Evolutionary conservation across 2,329 filamentous ascomycete species (phyloP), one percentile per base, ranked within the genome.

Genomic region (Fusarium oligoseptatum): DNA sequence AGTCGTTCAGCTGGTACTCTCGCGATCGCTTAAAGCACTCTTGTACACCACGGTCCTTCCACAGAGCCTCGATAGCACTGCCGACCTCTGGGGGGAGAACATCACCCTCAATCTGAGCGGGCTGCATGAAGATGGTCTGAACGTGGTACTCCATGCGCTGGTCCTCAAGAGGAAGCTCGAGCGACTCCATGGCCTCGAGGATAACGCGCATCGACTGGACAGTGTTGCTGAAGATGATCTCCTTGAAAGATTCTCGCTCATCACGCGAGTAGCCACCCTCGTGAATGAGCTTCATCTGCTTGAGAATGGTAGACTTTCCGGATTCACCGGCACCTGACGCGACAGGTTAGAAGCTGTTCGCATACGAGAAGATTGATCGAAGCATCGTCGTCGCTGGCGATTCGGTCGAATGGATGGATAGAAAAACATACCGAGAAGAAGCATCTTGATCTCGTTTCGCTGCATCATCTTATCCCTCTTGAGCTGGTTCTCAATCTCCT

Each of bases 231-330:
- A 92, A 92, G 81, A 92, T 92, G 80, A 92, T 92, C 79, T 92
- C 91, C 83, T 92, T 92, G 87, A 92, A 92, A 7, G 89, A 92
- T 82, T 92, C 90, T 73, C 90, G 88, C 83, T 92, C 91, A 77
- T 98, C 97, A 84, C 96, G 94, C 73, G 97, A 98, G 88, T 98
- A 99, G 79, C 97, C 96, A 75, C 97, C 97, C 88, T 99, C 97
- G 85, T 99, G 95, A 81, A 99, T 99, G 81, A 99, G 93, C 90
- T 98, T 99, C 97, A 99, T 98, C 88, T 98, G 96, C 88, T 98
- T 98, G 76, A 98, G 91, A 73, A 98, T 96, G 6, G 96, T 98
- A 8, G 96, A 98, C 85, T 98, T 99, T 80, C 97, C 85, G 71
- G 85, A 85, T 95, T 99, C 97, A 93, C 97, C 96, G 87, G 97